Conservation (phyloP, 345 rosid species). For the Cochlearia excelsa region DNA sequence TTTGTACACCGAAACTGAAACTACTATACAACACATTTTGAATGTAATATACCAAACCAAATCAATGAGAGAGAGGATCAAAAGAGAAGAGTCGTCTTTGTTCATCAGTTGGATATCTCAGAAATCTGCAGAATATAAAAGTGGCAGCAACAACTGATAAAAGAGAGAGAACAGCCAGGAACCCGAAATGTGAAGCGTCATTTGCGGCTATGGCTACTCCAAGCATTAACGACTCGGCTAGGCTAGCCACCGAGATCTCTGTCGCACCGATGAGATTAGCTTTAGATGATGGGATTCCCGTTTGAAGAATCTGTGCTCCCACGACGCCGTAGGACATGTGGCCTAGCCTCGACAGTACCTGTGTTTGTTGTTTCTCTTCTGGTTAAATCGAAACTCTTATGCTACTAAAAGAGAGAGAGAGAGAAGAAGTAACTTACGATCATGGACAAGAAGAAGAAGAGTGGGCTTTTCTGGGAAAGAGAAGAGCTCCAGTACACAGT, state of each 20-base stretch:
- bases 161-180: conserved; percentile 69
- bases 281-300: conserved; percentile 85
- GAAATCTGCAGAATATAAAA: conserved; percentile 80
- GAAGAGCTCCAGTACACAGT: conserved; percentile 72
- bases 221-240: conserved; percentile 84
- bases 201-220: conserved; percentile 85
- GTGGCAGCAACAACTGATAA: conserved; percentile 81
- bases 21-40: conserved; percentile 28
- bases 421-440: conserved; percentile 50
- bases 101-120: conserved; percentile 80
- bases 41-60: conserved; percentile 6
- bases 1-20: conserved; percentile 20
- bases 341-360: conserved; percentile 89
- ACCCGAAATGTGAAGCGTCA: conserved; percentile 76
- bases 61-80: conserved; percentile 33
- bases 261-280: conserved; percentile 91
- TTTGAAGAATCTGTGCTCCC: conserved; percentile 94
- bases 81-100: conserved; percentile 69
- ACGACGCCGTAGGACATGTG: conserved; percentile 87
- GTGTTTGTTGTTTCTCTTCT: conserved; percentile 16
- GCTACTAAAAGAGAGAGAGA: background rate
- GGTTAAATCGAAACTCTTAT: conserved; percentile 12
- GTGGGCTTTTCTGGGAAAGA: conserved; percentile 63
- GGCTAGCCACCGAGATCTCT: conserved; percentile 84
- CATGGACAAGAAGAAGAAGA: conserved; percentile 68